Evolutionary conservation across 2,329 filamentous ascomycete species (phyloP), one percentile per base, ranked within the genome.

Genomic region (Sphaceloma murrayae): DNA sequence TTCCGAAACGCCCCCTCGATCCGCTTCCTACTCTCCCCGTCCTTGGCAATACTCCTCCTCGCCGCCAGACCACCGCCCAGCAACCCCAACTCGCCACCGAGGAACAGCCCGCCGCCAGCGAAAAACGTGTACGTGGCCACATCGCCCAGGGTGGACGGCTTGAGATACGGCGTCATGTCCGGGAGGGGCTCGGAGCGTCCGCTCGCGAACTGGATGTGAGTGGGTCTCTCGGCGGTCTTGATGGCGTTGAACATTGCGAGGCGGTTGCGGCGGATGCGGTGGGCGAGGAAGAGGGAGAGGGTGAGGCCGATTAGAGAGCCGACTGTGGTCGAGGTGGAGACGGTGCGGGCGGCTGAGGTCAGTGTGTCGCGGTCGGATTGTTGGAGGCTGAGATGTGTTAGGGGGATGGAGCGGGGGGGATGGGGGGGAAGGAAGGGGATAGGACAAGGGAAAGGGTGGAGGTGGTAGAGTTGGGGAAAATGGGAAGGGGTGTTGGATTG

Each of bases 71-170:
- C 69, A 1, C 80, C 78, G 0, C 68, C 70, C 46, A 81, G 50
- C 34, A 82, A 61, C 0, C 79, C 78, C 9, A 70, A 60, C 61
- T 83, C 79, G 5, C 79, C 78, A 5, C 78, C 78, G 4, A 83
- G 50, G 49, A 83, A 77, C 4, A 81, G 56, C 0, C 78, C 78
- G 10, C 76, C 78, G 0, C 73, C 55, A 0, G 72, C 70, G 34
- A 81, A 77, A 54, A 82, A 73, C 49, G 73, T 71, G 54, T 78
- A 81, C 0, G 79, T 75, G 3, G 75, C 72, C 19, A 77, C 56
- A 50, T 83, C 79, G 10, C 77, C 77, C 38, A 73, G 54, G 1
- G 65, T 65, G 2, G 72, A 74, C 0, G 78, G 79, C 33, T 71
- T 68, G 30, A 82, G 51, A 27, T 75, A 54, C 0, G 68, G 67